Base-by-base conservation (phyloP, 164 flowering plant genomes). In the Piper longum region DNA sequence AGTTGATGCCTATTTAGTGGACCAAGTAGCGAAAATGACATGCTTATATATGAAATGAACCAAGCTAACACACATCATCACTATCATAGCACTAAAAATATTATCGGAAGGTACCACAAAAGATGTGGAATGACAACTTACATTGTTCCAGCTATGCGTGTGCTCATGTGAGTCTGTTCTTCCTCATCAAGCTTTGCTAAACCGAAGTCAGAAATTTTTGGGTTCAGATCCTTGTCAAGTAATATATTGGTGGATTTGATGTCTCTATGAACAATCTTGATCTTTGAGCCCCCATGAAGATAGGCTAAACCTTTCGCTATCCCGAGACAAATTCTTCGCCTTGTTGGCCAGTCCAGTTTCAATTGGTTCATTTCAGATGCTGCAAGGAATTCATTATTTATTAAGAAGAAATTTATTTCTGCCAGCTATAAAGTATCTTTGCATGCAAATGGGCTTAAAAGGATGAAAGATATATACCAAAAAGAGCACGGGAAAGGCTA, bases 271-370 rank as follows among this genome's bases (percentile, higher is more conserved):
- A 82, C 78, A 62, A 82, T 75, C 65, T 80, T 86, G 41, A 86
- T 67, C 36, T 67, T 71, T 52, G 92, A 84, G 69, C 84, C 92
- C 70, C 84, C 89, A 54, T 86, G 92, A 45, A 86, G 87, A 70
- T 68, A 84, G 13, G 81, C 79, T 43, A 86, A 65, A 57, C 87
- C 92, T 70, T 66, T 82, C 5, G 92, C 89, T 43, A 86, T 76
- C 39, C 88, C 92, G 14, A 73, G 13, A 62, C 85, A 81, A 52
- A 86, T 82, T 63, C 68, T 80, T 1, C 44, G 72, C 68, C 92
- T 81, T 0, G 78, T 84, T 57, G 81, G 78, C 92, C 89, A 86
- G 40, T 81, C 76, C 66, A 86, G 70, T 43, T 68, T 66, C 59
- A 81, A 48, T 58, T 56, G 73, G 54, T 59, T 54, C 39, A 73